A percentile compares a stretch with the other conserved stretches of the same genome.
These are phyloP conservation scores for Calocybe gambosa DNA, from an alignment of 1,284 basidiomycete species.

Conservation along the genomic window DNA sequence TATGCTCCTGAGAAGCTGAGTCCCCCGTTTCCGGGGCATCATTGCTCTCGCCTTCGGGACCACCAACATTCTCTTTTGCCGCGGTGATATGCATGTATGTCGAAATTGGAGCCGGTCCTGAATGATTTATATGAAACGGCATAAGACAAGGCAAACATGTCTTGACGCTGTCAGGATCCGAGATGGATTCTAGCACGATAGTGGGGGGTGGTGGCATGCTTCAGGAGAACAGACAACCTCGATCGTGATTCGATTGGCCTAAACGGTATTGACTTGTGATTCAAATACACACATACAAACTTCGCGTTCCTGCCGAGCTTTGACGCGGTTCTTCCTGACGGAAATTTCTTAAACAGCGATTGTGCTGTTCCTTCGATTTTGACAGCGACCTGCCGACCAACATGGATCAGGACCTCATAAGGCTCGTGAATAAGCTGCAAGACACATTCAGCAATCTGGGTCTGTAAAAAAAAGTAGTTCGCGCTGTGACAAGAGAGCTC, in stretches of 20 bases:
- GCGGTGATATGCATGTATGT: slow-evolving; percentile 61
- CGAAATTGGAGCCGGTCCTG: slow-evolving; percentile 64
- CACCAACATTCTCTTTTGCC: slow-evolving; percentile 30
- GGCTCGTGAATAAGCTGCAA: slow-evolving; percentile 94
- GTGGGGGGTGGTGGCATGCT: slow-evolving; percentile 4
- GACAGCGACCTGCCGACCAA: slow-evolving; percentile 21
- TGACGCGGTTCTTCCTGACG: slow-evolving; percentile 14
- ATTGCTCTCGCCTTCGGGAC: slow-evolving; percentile 18
- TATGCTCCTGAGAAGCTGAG: slow-evolving; percentile 8
- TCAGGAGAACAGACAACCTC: too few species aligned
- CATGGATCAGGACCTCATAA: slow-evolving; percentile 94
- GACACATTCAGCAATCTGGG: slow-evolving; percentile 81
- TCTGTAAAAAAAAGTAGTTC: slow-evolving; percentile 29
- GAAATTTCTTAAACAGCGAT: too few species aligned
- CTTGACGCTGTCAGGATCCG: slow-evolving; percentile 4
- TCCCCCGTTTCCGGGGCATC: neutral
- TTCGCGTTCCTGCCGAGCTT: slow-evolving; percentile 11
- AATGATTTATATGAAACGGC: slow-evolving; percentile 72
- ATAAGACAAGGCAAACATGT: slow-evolving; percentile 56
- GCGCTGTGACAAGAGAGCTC: slow-evolving; percentile 12
- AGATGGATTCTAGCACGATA: slow-evolving; percentile 5
- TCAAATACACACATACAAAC: slow-evolving; percentile 10
- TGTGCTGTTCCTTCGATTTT: too few species aligned
- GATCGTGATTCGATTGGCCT: neutral
- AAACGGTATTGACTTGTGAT: slow-evolving; percentile 3